phyloP scores from a whole-genome alignment of 139 green algal species.

The Haematococcus lacustris region DNA sequence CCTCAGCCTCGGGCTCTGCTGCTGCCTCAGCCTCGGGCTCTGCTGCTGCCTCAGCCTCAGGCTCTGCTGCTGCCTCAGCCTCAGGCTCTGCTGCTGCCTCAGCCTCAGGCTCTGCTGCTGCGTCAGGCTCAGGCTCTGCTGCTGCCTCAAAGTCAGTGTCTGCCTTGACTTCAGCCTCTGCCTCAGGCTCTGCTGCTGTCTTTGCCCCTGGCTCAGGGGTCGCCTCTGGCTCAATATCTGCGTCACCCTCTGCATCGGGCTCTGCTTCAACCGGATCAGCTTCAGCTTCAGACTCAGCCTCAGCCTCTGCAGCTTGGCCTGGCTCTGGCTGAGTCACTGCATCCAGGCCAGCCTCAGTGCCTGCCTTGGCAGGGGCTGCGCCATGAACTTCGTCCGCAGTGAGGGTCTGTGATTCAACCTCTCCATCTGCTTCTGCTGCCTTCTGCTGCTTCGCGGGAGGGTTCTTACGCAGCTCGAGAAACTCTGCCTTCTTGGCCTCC shows the following conservation, averaged over 20 bases:
- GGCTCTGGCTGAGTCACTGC: conserved; percentile 1
- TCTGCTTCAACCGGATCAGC: background rate
- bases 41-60: background rate
- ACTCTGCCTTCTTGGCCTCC: conserved; percentile 27
- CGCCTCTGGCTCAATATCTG: background rate
- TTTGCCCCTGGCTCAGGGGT: background rate
- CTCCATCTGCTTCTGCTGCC: too few relatives aligned
- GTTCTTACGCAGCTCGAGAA: conserved; percentile 25
- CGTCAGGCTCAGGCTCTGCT: background rate
- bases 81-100: background rate
- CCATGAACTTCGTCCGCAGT: too few relatives aligned
- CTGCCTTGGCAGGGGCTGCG: too few relatives aligned
- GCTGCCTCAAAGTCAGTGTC: background rate
- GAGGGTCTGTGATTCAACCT: too few relatives aligned
- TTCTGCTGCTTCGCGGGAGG: too few relatives aligned
- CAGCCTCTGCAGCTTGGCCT: background rate
- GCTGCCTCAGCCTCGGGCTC: background rate
- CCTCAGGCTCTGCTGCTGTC: background rate
- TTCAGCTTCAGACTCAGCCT: background rate
- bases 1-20: background rate
- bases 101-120: background rate
- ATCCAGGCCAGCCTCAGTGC: conserved; percentile 14
- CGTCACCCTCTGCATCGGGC: background rate
- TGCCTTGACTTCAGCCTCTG: background rate
- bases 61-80: background rate